A percentile compares a stretch with the other conserved stretches of the same genome.
phyloP scores from a whole-genome alignment of 768 basidiomycete species.

The Trametes punicea region DNA sequence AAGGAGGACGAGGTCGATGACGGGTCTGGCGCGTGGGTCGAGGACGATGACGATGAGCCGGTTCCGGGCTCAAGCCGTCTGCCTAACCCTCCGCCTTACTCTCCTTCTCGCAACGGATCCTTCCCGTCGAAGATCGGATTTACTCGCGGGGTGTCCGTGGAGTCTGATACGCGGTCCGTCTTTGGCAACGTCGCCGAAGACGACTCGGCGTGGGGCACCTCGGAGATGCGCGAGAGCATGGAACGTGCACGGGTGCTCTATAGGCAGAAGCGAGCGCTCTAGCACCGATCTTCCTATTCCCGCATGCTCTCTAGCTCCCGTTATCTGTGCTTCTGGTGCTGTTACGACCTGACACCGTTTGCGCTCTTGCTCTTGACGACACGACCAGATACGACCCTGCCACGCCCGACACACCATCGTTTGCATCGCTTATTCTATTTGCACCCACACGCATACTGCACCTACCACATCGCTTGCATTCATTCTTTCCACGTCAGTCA shows the following conservation, averaged over 20 bases:
- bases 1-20: conserved; percentile 78
- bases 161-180: conserved; percentile 30
- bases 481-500: not conserved
- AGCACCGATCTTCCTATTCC: not conserved
- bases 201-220: conserved; percentile 52
- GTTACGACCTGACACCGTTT: not conserved
- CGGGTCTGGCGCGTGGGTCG: conserved; percentile 72
- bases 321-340: not conserved
- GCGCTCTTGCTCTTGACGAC: conserved; percentile 3
- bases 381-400: conserved; percentile 16
- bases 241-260: conserved; percentile 54
- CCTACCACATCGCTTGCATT: not conserved
- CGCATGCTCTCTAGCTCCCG: not conserved
- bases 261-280: conserved; percentile 20
- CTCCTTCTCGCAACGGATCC: conserved; percentile 30
- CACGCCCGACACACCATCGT: not conserved
- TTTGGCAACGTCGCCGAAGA: conserved; percentile 38
- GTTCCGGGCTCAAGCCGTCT: conserved; percentile 23
- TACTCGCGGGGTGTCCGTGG: conserved; percentile 36
- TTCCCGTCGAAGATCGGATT: conserved; percentile 37
- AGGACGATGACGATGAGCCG: conserved; percentile 43
- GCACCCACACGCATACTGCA: conserved; percentile 3
- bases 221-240: conserved; percentile 70
- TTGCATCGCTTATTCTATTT: not conserved
- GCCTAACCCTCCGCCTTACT: conserved; percentile 24